Base-by-base conservation (phyloP, 164 flowering plant genomes). In the Pachysandra terminalis region DNA sequence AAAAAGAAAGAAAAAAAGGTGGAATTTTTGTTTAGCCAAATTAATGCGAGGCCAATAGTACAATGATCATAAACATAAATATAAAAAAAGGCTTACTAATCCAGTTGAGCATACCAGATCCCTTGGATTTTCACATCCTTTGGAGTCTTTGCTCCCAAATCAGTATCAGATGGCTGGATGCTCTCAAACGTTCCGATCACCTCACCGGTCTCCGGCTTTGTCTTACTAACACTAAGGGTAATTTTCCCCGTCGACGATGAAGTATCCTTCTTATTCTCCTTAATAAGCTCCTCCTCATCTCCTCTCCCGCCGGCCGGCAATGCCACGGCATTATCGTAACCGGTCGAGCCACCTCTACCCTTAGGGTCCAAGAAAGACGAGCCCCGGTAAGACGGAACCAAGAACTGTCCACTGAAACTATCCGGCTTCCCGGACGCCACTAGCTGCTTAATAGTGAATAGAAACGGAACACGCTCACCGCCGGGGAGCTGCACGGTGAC, bases 271-370 rank as follows among this genome's bases (percentile, higher is more conserved):
- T 71, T 71, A 66, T 91, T 94, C 84, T 91, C 98, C 87, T 91
- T 94, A 15, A 40, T 24, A 1, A 91, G 83, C 62, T 91, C 98
- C 77, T 91, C 98, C 80, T 91, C 98, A n/a, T 94, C 98, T 71
- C 98, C 98, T 75, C 98, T 83, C 1, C 98, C 98, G 16, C 98
- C 98, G 3, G 97, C 98, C 0, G 97, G 98, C 78, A 94, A 80
- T 3, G 98, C 98, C 41, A 94, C 91, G 0, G 97, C 97, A 37
- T 88, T 94, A 69, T 94, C 97, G 68, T 94, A 94, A 1, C 98
- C 97, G 0, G 95, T 84, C 0, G 97, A 94, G 0, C 96, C 98
- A 74, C 98, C 98, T 41, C 98, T 71, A 9, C 98, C 98, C 87
- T 94, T 94, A 37, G 98, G 98, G 92, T 94, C 98, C 77, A 94